Base-by-base conservation (phyloP, 768 basidiomycete species). In the Boletus reticulatus region DNA sequence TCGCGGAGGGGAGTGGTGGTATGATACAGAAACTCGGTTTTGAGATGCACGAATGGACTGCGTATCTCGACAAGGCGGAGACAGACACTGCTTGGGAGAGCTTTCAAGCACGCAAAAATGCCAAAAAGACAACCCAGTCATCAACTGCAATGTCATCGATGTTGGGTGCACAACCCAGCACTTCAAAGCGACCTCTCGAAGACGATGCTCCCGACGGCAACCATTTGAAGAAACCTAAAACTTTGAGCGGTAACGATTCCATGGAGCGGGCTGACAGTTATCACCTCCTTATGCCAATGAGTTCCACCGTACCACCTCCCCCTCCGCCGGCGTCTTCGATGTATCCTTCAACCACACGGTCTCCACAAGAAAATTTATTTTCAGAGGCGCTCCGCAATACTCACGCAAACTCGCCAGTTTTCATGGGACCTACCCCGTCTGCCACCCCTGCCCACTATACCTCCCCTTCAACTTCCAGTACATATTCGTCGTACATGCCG, bases 81-180 rank as follows among this genome's bases (percentile, higher is more conserved):
- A 94, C 93, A 0, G 94, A 96, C 66, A 94, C 92, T 2, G 94
- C 93, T 36, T 93, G 89, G 80, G 94, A 96, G 67, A 87, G 92
- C 49, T 94, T 88, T 64, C 87, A 92, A 58, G 62, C 79, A 6
- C 84, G 92, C 61, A 94, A 87, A 70, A 62, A 62, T 4, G 39
- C 62, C 19, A 64, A 66, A 17, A 67, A 73, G 46, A 72, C 73
- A 4, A 56, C 63, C 4, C 70, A 67, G 36, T 53, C 72, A 6
- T 66, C 70, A 17, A 60, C 43, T 38, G 58, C 70, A 20, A 72
- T 68, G 64, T 57, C 69, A 24, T 72, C 70, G 4, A 65, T 66
- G 59, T n/a, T 72, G 42, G 70, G 70, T n/a, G 48, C 70, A 8
- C 66, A 63, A 46, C 32, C 54, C 34, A 52, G 27, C 17, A 9